phyloP scores from a whole-genome alignment of 345 rosid genomes.

The Cochlearia excelsa region DNA sequence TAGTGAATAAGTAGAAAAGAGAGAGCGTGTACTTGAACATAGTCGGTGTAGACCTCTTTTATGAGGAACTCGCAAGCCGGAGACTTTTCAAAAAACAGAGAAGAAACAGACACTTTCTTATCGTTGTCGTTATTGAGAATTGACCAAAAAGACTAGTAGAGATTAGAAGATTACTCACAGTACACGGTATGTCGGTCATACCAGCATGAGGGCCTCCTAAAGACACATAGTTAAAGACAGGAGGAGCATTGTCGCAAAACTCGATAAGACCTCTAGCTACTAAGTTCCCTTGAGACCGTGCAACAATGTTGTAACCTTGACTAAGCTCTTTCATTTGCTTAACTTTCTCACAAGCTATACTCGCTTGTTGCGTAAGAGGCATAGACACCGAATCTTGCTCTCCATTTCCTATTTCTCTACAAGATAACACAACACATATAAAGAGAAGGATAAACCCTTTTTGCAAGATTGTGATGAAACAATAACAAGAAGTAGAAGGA shows the following conservation, averaged over 20 bases:
- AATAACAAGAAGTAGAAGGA: constrained; percentile 12
- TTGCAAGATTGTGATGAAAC: constrained; percentile 12
- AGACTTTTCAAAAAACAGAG: not conserved
- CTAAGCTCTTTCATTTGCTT: too few relatives aligned
- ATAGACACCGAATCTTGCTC: constrained; percentile 35
- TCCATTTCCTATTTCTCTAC: constrained; percentile 83
- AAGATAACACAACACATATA: constrained; percentile 13
- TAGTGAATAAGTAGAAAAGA: not conserved
- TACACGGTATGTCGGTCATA: constrained; percentile 75
- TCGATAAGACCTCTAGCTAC: too few relatives aligned
- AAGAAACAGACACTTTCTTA: too few relatives aligned
- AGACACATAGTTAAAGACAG: constrained; percentile 26
- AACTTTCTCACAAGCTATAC: too few relatives aligned
- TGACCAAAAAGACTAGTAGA: not conserved
- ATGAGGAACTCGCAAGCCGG: constrained; percentile 5
- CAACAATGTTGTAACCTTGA: too few relatives aligned
- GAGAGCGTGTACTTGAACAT: constrained; percentile 18
- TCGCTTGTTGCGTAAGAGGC: too few relatives aligned
- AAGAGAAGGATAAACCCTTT: not conserved
- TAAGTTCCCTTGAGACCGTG: too few relatives aligned
- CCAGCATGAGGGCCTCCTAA: constrained; percentile 96
- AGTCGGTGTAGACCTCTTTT: constrained; percentile 23
- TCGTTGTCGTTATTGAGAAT: not conserved
- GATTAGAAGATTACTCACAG: constrained; percentile 35
- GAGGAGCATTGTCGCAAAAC: too few relatives aligned